Evolutionary conservation across 2,329 filamentous ascomycete genomes (phyloP).

Genomic region (Rutstroemia sp.): DNA sequence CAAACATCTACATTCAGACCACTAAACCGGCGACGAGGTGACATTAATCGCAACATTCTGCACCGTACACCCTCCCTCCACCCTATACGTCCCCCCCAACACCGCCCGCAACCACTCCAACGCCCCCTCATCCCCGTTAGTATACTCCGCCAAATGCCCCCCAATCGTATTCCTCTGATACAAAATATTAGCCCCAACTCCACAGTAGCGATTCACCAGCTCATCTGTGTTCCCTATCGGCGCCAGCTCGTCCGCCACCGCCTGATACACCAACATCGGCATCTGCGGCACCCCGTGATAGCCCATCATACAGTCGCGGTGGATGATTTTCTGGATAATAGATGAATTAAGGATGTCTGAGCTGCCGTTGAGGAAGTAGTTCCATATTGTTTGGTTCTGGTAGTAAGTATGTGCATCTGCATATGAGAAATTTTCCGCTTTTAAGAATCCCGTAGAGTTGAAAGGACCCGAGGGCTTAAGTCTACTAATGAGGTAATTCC

Average conservation of each 20-base stretch:
- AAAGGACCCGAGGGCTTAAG: constrained; percentile 19
- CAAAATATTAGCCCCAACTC: constrained; percentile 33
- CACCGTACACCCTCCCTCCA: neutral
- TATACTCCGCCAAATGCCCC: constrained; percentile 28
- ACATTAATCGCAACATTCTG: neutral
- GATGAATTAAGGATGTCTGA: constrained; percentile 13
- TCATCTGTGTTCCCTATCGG: constrained; percentile 37
- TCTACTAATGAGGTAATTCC: constrained; percentile 2
- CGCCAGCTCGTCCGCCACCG: constrained; percentile 39
- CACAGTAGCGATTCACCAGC: constrained; percentile 36
- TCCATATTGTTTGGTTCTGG: constrained; percentile 31
- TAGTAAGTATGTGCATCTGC: constrained; percentile 26
- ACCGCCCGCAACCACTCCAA: constrained; percentile 1
- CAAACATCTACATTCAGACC: no score
- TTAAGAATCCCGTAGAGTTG: constrained; percentile 31
- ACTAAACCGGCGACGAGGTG: neutral
- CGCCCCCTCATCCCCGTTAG: neutral
- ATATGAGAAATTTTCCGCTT: constrained; percentile 22
- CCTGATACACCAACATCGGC: constrained; percentile 44
- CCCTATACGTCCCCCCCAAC: neutral
- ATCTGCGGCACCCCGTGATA: constrained; percentile 37
- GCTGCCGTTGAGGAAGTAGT: constrained; percentile 35
- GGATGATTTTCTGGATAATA: constrained; percentile 6
- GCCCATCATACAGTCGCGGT: constrained; percentile 12
- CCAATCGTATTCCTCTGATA: constrained; percentile 39